Base-by-base conservation (phyloP, 1,139 yeast species). In the Nadsonia starkeyi-henricii region DNA sequence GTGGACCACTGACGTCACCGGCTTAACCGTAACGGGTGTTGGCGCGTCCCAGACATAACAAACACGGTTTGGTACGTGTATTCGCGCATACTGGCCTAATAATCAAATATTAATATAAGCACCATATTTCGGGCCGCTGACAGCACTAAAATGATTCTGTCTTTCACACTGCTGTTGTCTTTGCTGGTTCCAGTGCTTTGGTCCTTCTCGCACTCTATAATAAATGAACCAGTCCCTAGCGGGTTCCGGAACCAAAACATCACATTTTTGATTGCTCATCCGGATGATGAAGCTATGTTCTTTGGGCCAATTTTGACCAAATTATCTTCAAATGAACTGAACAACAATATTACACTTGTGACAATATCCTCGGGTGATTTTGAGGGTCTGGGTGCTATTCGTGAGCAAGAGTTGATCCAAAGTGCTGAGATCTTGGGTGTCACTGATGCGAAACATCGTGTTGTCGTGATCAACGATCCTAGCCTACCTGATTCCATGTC, bases 231-330 rank as follows among this genome's bases (percentile, higher is more conserved):
- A 13, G 50, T 53, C 42, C 58, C 59, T 2, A 37, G 28, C 20
- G 54, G 45, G 20, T 52, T 59, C 41, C 45, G 54, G 44, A 55
- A 50, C 51, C 55, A 53, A 42, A 53, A 53, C 28, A 52, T 68
- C 42, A 57, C 66, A 20, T 54, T 85, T 46, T 69, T 91, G 19
- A 81, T 88, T 43, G 96, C 96, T 1, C 99, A 93, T 64, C 99
- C 99, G 0, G 99, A 93, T 64, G 99, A 93, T 62, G 99, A 93
- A 65, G 91, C 88, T 50, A 93, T 93, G 98, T 93, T 93, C 65
- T 93, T 91, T 60, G 78, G 89, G 0, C 98, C 98, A 0, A 72
- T 94, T 0, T 59, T 86, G 44, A 64, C 76, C 9, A 53, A 58
- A 30, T 55, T 64, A 17, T 43, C 60, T 4, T 55, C 68, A 36